Evolutionary conservation across 169 alveolate species (phyloP), one percentile per base, ranked within the genome.

Genomic region (Cryptosporidium meleagridis): DNA sequence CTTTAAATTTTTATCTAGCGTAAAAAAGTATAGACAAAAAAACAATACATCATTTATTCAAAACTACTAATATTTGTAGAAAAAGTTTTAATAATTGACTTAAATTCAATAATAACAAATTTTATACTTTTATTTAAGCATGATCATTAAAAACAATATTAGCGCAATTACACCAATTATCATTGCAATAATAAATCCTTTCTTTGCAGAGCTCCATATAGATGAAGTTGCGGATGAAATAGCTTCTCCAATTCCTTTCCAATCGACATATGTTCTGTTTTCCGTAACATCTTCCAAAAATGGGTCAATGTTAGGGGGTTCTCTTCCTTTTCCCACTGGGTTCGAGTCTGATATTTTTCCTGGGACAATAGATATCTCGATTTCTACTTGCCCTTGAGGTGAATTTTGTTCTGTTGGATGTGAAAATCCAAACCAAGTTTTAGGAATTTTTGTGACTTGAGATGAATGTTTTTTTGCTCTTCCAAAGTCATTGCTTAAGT

Each of bases 271-370:
- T 0, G 96, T 94, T 61, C 98, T 92, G 86, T 96, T 95, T 59
- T 95, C 97, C 21, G 95, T 91, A 37, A 96, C 97, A 1, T 92
- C 91, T 6, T 96, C 97, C 18, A 96, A 91, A 84, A 91, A 94
- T 8, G 98, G 98, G 62, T 95, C 96, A 58, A 93, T 84, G 75
- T 96, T 96, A 8, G 98, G 98, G 69, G 94, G 97, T 45, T 95
- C 97, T 48, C 98, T 70, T 21, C 98, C 98, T 84, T 94, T 94
- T 31, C 98, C 98, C 14, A 96, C 98, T 6, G 97, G 97, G 29
- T 91, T 91, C 3, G 92, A 61, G 52, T 95, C 95, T 12, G 98
- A 96, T 51, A 96, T 97, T 14, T 92, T 87, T 18, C 92, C 95
- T 14, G 97, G 93, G 48, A 95, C 75, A 16, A 96, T 94, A 39